A percentile compares a stretch with the other conserved stretches of the same genome.
Conservation (phyloP, 805 yeast species). For the Clavispora fructus region DNA sequence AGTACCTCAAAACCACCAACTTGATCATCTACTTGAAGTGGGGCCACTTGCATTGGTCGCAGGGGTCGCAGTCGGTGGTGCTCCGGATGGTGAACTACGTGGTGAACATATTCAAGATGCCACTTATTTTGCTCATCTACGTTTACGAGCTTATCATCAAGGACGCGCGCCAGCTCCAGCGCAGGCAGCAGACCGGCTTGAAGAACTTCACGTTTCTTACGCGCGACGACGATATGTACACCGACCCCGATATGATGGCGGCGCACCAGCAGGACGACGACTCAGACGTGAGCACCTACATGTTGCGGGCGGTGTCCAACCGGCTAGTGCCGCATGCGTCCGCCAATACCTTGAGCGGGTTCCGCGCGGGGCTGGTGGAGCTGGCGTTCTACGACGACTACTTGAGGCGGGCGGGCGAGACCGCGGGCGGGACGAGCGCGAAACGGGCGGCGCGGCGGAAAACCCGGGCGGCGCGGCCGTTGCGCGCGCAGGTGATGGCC, state of each 20-base stretch:
- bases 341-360: constrained; percentile 28
- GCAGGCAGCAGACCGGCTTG: constrained; percentile 16
- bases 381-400: constrained; percentile 32
- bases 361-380: constrained; percentile 36
- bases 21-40: constrained; percentile 32
- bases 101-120: constrained; percentile 30
- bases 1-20: constrained; percentile 36
- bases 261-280: constrained; percentile 12
- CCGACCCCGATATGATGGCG: constrained; percentile 25
- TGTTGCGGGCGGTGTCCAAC: not conserved
- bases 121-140: constrained; percentile 29
- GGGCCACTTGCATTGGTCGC: constrained; percentile 18
- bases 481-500: not conserved
- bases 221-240: constrained; percentile 25
- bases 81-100: constrained; percentile 11
- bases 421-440: constrained; percentile 3
- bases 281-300: constrained; percentile 20
- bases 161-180: constrained; percentile 11
- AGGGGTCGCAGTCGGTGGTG: constrained; percentile 5
- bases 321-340: constrained; percentile 24
- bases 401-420: constrained; percentile 22
- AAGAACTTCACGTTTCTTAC: constrained; percentile 34
- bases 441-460: not conserved
- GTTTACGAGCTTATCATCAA: constrained; percentile 27
- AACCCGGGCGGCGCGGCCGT: not conserved